These are phyloP conservation scores for Claviceps lovelessii DNA, from an alignment of 2,329 filamentous ascomycete genomes.

Conservation along the genomic window DNA sequence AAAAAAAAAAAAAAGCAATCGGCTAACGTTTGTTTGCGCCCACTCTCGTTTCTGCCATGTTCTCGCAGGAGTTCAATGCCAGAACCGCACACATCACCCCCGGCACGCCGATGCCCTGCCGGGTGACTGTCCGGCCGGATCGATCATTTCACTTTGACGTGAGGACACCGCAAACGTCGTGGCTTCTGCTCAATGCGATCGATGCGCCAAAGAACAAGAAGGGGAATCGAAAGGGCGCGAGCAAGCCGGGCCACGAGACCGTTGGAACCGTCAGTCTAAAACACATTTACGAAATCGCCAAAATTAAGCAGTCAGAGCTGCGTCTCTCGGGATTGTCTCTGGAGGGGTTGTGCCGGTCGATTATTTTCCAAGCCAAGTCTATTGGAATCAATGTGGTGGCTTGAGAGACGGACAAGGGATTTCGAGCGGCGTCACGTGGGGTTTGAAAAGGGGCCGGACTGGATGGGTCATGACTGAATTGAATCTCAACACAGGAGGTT, in stretches of 20 bases:
- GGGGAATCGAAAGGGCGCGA: slow-evolving; percentile 64
- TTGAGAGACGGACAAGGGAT: slow-evolving; percentile 18
- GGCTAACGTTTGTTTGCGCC: slow-evolving; percentile 7
- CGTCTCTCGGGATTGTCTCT: slow-evolving; percentile 58
- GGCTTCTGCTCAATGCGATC: slow-evolving; percentile 72
- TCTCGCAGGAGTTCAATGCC: slow-evolving; percentile 80
- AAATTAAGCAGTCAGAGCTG: slow-evolving; percentile 76
- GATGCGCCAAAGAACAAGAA: slow-evolving; percentile 58
- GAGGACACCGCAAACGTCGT: slow-evolving; percentile 87
- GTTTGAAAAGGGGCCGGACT: neutral
- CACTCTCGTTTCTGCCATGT: neutral
- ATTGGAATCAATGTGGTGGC: slow-evolving; percentile 60
- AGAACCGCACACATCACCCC: slow-evolving; percentile 69
- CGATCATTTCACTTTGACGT: slow-evolving; percentile 87
- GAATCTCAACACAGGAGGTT: neutral
- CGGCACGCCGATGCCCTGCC: slow-evolving; percentile 79
- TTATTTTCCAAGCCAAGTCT: slow-evolving; percentile 62
- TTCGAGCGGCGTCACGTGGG: too few species aligned
- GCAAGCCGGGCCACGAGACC: slow-evolving; percentile 57
- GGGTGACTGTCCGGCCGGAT: slow-evolving; percentile 84
- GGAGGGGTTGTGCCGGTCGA: slow-evolving; percentile 56
- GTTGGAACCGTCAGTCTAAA: slow-evolving; percentile 85
- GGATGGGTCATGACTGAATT: neutral
- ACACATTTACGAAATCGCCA: slow-evolving; percentile 94
- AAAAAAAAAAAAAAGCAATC: neutral